phyloP scores from a whole-genome alignment of 192 early-diverging fungal species.

The Chytriomyces hyalinus region DNA sequence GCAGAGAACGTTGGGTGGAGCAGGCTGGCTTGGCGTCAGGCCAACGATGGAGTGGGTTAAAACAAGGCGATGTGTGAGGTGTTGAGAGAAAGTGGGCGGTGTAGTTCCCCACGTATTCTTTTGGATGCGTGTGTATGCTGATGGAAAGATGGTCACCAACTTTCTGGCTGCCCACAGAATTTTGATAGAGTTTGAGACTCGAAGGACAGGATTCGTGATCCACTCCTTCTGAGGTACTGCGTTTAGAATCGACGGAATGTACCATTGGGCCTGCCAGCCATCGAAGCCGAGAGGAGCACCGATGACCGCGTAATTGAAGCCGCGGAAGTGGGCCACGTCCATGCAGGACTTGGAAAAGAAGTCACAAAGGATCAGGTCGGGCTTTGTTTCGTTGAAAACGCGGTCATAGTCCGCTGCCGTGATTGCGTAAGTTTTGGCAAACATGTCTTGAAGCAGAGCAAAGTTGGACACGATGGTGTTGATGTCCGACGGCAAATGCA shows the following conservation, averaged over 20 bases:
- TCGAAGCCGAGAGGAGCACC: slow-evolving; percentile 2
- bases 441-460: not conserved
- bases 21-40: not conserved
- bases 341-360: slow-evolving; percentile 17
- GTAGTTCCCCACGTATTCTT: not conserved
- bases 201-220: not conserved
- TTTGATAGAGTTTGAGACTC: not conserved
- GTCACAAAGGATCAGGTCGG: slow-evolving; percentile 18
- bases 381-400: not conserved
- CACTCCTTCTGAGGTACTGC: slow-evolving; percentile 9
- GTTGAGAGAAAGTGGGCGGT: not conserved
- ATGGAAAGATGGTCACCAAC: not conserved
- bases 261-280: slow-evolving; percentile 19
- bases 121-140: not conserved
- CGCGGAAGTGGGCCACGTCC: slow-evolving; percentile 1
- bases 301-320: slow-evolving; percentile 6
- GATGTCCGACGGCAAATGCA: too few species aligned
- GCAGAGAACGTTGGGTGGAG: slow-evolving; percentile 18
- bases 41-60: not conserved
- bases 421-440: not conserved
- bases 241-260: slow-evolving; percentile 13
- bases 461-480: not conserved
- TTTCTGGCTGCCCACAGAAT: not conserved
- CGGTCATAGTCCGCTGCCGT: not conserved
- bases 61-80: not conserved